phyloP scores from a whole-genome alignment of 2,329 filamentous ascomycete species.

The Biscogniauxia sp. region DNA sequence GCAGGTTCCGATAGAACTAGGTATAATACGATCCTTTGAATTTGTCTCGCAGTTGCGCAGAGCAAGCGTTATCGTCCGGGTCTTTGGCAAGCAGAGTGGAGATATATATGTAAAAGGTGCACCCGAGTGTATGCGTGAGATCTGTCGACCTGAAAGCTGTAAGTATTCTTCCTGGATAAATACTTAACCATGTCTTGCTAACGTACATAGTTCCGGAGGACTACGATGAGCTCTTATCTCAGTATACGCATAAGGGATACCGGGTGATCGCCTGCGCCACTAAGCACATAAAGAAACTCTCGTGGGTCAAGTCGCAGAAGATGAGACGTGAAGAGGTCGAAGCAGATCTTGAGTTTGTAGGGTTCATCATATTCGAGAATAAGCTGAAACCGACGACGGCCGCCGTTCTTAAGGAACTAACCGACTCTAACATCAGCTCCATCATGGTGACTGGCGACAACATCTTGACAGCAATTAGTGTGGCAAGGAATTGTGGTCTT shows the following conservation, averaged over 20 bases:
- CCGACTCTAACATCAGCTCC: slow-evolving; percentile 77
- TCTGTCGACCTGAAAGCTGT: slow-evolving; percentile 81
- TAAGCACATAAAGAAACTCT: slow-evolving; percentile 82
- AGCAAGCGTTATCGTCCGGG: slow-evolving; percentile 87
- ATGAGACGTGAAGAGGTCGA: slow-evolving; percentile 87
- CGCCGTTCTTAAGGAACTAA: slow-evolving; percentile 76
- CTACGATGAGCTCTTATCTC: slow-evolving; percentile 83
- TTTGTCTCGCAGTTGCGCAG: slow-evolving; percentile 91
- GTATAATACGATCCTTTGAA: slow-evolving; percentile 88
- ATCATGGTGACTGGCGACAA: slow-evolving; percentile 99
- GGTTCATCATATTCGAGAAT: slow-evolving; percentile 98
- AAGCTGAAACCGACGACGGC: slow-evolving; percentile 90
- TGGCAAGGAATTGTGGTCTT: slow-evolving; percentile 84
- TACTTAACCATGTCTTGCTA: slow-evolving; percentile 9
- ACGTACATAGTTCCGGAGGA: slow-evolving; percentile 66
- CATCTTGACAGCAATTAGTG: slow-evolving; percentile 93
- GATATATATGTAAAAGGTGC: slow-evolving; percentile 95
- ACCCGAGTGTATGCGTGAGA: slow-evolving; percentile 93
- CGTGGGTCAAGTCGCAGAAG: slow-evolving; percentile 92
- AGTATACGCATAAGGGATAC: slow-evolving; percentile 94
- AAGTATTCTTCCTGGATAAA: slow-evolving; percentile 35
- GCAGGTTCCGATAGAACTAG: slow-evolving; percentile 70
- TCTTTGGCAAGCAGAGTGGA: slow-evolving; percentile 79
- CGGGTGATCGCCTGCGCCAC: slow-evolving; percentile 94
- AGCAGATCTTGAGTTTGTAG: slow-evolving; percentile 78